These are phyloP conservation scores for Naganishia onofrii DNA, from an alignment of 768 basidiomycete species.

Conservation along the genomic window DNA sequence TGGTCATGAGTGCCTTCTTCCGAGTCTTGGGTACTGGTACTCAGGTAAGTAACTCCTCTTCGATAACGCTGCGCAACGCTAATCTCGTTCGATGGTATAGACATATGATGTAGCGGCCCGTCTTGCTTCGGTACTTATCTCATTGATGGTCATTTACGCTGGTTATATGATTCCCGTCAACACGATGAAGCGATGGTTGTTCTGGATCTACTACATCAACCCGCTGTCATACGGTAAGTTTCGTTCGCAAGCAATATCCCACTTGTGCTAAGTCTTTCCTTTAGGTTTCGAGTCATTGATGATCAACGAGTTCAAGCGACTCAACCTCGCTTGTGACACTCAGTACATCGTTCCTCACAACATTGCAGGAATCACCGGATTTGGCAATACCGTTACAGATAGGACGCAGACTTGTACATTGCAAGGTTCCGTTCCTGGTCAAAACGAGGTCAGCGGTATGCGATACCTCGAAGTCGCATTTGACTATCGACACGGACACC, in stretches of 20 bases:
- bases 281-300: conserved; percentile 66
- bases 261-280: background rate
- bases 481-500: conserved; percentile 51
- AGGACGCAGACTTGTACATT: conserved; percentile 72
- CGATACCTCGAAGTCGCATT: conserved; percentile 63
- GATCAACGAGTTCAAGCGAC: conserved; percentile 53
- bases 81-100: conserved; percentile 53
- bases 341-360: conserved; percentile 46
- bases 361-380: conserved; percentile 41
- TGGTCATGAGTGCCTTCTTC: conserved; percentile 83
- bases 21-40: conserved; percentile 57
- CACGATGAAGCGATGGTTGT: conserved; percentile 63
- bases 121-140: conserved; percentile 68
- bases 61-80: background rate
- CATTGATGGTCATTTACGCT: conserved; percentile 70
- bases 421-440: conserved; percentile 64
- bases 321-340: conserved; percentile 40
- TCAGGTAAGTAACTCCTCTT: conserved; percentile 4
- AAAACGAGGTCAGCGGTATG: conserved; percentile 58
- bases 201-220: conserved; percentile 76
- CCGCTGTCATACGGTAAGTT: conserved; percentile 64
- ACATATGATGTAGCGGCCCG: conserved; percentile 62
- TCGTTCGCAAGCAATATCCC: too few relatives aligned
- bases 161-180: conserved; percentile 41
- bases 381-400: conserved; percentile 35